Percentiles rank a stretch among this genome's conserved stretches.
phyloP scores from a whole-genome alignment of 805 yeast species.

The Candida orba region DNA sequence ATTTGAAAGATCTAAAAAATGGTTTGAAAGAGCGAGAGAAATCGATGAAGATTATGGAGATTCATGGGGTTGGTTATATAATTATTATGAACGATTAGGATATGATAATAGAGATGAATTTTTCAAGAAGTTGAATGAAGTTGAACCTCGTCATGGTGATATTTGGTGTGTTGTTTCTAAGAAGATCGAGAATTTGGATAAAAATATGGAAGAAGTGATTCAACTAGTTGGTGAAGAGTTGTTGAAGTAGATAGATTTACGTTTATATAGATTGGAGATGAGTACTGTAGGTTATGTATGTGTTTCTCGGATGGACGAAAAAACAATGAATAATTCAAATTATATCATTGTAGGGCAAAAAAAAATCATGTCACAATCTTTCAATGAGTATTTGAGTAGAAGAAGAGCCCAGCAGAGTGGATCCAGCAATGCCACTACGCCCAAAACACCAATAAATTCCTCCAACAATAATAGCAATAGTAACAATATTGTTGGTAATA shows the following conservation, averaged over 20 bases:
- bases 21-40: constrained; percentile 67
- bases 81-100: constrained; percentile 29
- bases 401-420: not conserved
- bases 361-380: constrained; percentile 3
- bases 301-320: no score
- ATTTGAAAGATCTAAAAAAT: constrained; percentile 52
- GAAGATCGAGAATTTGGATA: constrained; percentile 38
- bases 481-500: not conserved
- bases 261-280: no score
- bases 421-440: no score
- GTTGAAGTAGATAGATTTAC: not conserved
- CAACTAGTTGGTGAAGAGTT: constrained; percentile 13
- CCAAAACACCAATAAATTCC: no score
- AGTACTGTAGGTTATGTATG: no score
- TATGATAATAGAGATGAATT: constrained; percentile 26
- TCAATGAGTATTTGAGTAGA: constrained; percentile 7
- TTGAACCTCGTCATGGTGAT: constrained; percentile 56
- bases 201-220: constrained; percentile 34
- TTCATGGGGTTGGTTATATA: constrained; percentile 61
- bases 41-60: constrained; percentile 62
- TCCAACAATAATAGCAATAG: no score
- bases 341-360: no score
- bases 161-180: constrained; percentile 51
- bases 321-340: not conserved
- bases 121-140: constrained; percentile 29